Evolutionary conservation across 371 early-diverging fungal species (phyloP), one percentile per base, ranked within the genome.

Genomic region (Zychaea mexicana): DNA sequence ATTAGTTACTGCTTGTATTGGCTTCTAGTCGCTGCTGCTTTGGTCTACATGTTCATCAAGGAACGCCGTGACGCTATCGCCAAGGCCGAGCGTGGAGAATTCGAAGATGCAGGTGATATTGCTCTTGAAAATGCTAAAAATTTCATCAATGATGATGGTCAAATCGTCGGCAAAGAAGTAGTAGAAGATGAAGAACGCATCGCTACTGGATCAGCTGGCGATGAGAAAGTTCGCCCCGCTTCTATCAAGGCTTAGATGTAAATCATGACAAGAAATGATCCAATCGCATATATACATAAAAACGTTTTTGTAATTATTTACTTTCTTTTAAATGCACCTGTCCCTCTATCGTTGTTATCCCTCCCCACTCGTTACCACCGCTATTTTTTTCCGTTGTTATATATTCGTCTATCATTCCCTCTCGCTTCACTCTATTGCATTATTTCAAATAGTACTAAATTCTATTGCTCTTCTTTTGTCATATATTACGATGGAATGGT

Each of bases 1-100:
- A 72, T 79, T 46, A 84, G 82, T 2, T 95, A 94, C 79, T 85
- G 86, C 60, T 66, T 85, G 21, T 95, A 90, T 74, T 95, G 95
- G 95, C 45, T 85, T 5, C 70, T 68, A 6, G 57, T 93, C 38
- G 66, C 79, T 13, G 62, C 73, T n/a, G 57, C 66, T 26, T 68
- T 92, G 13, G 74, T 86, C 30, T 80, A 67, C 59, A 47, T 85
- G 62, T 70, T 79, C 49, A 67, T 76, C 73, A 77, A 76, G 58
- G 73, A 77, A 56, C 74, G 66, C 49, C 68, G 71, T 19, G 33
- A 54, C 2, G 71, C 67, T 17, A 54, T 69, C 15, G 19, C 13
- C 6, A 72, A 72, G 39, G 62, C 72, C 1, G 31, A 70, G 38
- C 56, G 52, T 22, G 76, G 76, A 17, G 68, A 76, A 55, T 28